These are phyloP conservation scores for Solanum gracilifrons DNA, from an alignment of 257 asterid species.

Conservation along the genomic window DNA sequence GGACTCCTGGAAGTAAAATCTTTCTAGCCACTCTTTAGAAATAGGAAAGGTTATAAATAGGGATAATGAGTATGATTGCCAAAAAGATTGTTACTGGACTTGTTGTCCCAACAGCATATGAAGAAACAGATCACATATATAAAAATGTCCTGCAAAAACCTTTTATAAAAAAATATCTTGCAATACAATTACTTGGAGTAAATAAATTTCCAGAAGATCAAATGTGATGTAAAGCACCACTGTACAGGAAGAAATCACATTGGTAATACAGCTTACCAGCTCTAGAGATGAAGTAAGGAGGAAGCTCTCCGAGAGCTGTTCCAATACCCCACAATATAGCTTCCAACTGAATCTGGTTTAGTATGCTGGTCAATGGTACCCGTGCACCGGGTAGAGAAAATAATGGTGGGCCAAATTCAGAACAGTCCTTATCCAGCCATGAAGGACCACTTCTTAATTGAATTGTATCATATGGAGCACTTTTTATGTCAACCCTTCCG, in stretches of 20 bases:
- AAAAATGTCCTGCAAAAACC: not conserved
- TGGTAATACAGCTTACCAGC: slow-evolving; percentile 10
- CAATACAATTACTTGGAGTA: not conserved
- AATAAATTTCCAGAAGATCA: not conserved
- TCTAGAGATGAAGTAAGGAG: slow-evolving; percentile 28
- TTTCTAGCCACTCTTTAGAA: not conserved
- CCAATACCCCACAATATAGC: slow-evolving; percentile 27
- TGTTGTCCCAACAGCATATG: not conserved
- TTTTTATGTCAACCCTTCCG: slow-evolving; percentile 24
- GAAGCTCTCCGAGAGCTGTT: slow-evolving; percentile 31
- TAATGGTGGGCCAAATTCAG: slow-evolving; percentile 14
- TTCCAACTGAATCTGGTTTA: slow-evolving; percentile 23
- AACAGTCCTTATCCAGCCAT: slow-evolving; percentile 25
- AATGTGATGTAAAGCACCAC: not conserved
- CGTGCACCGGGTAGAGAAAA: slow-evolving; percentile 10
- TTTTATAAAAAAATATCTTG: not conserved
- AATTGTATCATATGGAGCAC: slow-evolving; percentile 25
- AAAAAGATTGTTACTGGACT: not conserved
- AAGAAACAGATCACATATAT: not conserved
- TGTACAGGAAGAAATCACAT: not conserved
- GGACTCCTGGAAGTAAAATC: not conserved
- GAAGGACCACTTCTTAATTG: slow-evolving; percentile 25
- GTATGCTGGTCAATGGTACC: slow-evolving; percentile 19
- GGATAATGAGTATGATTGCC: not conserved
- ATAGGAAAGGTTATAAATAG: not conserved